Base-by-base conservation (phyloP, 805 yeast genomes). In the Wickerhamomyces bovis region DNA sequence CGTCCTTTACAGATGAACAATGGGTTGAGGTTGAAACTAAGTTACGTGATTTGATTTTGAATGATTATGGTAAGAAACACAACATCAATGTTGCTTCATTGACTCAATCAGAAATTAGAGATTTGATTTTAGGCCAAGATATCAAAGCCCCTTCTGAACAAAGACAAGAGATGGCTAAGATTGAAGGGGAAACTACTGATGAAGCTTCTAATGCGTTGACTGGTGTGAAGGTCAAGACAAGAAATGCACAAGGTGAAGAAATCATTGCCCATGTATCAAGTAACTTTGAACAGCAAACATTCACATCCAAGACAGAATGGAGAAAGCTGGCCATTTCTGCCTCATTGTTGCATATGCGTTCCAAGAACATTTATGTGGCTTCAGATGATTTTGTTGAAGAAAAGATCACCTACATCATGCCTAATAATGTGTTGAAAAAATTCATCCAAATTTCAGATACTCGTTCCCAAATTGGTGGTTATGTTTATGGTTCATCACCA, bases 171-270 rank as follows among this genome's bases (percentile, higher is more conserved):
- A 78, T 89, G 63, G 83, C 90, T 0, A 90, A 85, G 48, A 72
- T 88, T 43, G 89, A 83, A 44, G 75, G 76, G 8, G 66, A 69
- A 42, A 68, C 68, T 42, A 73, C 69, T 30, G 71, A 69, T 10
- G 73, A 68, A 30, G 67, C 67, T 25, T 21, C 44, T 13, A 18
- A 40, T 8, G 67, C 67, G 2, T 50, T 58, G 18, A 71, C 70
- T 13, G 73, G 74, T 48, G 83, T 85, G 53, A 89, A 88, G 56
- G 81, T 95, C 0, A 84, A 82, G 47, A 85, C 95, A 0, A 81
- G 82, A 22, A 94, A 89, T 60, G 96, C 87, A 2, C 97, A 90
- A 59, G 99, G 99, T 30, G 99, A 94, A 61, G 95, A 90, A 57
- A 92, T 94, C 57, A 84, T 86, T 38, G 92, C 96, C 0, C 96